phyloP scores from a whole-genome alignment of 768 basidiomycete species.

The Leccinum arenicola region DNA sequence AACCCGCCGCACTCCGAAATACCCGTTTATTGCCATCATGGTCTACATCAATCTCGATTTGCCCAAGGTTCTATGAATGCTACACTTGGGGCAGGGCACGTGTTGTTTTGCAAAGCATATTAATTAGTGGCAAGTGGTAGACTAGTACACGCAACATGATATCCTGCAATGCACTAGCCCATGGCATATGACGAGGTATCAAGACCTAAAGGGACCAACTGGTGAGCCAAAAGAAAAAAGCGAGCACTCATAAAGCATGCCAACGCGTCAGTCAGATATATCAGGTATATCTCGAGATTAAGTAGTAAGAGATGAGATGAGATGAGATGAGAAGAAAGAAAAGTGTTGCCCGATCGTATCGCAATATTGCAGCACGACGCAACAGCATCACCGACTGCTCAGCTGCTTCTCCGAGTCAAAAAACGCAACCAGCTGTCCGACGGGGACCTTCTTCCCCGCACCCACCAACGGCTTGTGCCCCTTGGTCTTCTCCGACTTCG shows the following conservation, averaged over 20 bases:
- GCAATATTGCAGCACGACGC: not conserved
- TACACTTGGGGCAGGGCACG: not conserved
- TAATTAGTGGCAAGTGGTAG: not conserved
- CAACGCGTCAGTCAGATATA: not conserved
- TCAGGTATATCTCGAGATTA: not conserved
- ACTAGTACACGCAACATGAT: conserved; percentile 6
- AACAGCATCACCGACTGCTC: not conserved
- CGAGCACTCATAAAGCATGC: not conserved
- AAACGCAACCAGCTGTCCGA: conserved; percentile 81
- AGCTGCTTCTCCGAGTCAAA: conserved; percentile 51
- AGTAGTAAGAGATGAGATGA: not conserved
- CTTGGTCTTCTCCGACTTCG: conserved; percentile 41
- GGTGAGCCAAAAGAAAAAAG: not conserved
- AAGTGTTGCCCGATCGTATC: not conserved
- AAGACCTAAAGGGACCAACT: not conserved
- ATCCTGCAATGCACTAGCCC: not conserved
- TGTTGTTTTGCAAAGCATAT: not conserved
- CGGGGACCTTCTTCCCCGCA: conserved; percentile 58
- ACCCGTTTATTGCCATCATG: not conserved
- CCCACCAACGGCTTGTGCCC: conserved; percentile 39
- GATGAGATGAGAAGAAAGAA: not conserved
- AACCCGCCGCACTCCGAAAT: not conserved
- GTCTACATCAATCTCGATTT: not conserved
- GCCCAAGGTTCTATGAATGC: not conserved
- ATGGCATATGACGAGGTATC: not conserved